These are phyloP conservation scores for Dryadomyces sulphureus DNA, from an alignment of 2,329 filamentous ascomycete genomes.

Conservation along the genomic window DNA sequence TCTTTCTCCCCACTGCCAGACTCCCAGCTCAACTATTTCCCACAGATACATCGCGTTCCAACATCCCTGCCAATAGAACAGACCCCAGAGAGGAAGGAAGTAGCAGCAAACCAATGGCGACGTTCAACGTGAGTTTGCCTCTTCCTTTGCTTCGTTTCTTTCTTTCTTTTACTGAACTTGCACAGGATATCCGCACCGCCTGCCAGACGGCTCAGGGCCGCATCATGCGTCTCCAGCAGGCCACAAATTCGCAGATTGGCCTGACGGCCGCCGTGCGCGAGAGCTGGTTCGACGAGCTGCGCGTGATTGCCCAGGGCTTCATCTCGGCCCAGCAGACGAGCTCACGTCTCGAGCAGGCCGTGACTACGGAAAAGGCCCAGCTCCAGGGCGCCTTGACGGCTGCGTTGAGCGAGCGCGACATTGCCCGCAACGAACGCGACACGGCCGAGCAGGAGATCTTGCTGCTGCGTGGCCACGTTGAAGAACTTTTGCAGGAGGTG, in stretches of 20 bases:
- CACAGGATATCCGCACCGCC: slow-evolving; percentile 9
- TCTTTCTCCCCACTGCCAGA: neutral
- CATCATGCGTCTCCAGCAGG: slow-evolving; percentile 12
- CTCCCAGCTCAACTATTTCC: too few relatives aligned
- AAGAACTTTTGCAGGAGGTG: too few relatives aligned
- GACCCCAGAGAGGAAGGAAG: too few relatives aligned
- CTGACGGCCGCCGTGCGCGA: slow-evolving; percentile 6
- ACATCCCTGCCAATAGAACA: too few relatives aligned
- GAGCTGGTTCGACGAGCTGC: slow-evolving; percentile 8
- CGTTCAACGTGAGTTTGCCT: neutral
- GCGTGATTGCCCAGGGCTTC: slow-evolving; percentile 10
- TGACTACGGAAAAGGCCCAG: slow-evolving; percentile 9
- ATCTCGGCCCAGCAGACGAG: slow-evolving; percentile 9
- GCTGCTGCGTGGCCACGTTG: slow-evolving; percentile 5
- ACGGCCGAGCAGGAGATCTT: slow-evolving; percentile 6
- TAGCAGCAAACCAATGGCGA: too few relatives aligned
- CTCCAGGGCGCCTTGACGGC: slow-evolving; percentile 6
- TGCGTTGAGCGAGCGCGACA: slow-evolving; percentile 9
- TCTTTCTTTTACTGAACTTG: neutral
- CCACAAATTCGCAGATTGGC: slow-evolving; percentile 10
- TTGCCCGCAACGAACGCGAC: slow-evolving; percentile 1
- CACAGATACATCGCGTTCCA: too few relatives aligned
- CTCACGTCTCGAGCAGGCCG: slow-evolving; percentile 7
- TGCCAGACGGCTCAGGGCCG: slow-evolving; percentile 10
- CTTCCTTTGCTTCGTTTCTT: neutral